phyloP scores from a whole-genome alignment of 2,329 filamentous ascomycete species.

The Pseudogymnoascus sp. region DNA sequence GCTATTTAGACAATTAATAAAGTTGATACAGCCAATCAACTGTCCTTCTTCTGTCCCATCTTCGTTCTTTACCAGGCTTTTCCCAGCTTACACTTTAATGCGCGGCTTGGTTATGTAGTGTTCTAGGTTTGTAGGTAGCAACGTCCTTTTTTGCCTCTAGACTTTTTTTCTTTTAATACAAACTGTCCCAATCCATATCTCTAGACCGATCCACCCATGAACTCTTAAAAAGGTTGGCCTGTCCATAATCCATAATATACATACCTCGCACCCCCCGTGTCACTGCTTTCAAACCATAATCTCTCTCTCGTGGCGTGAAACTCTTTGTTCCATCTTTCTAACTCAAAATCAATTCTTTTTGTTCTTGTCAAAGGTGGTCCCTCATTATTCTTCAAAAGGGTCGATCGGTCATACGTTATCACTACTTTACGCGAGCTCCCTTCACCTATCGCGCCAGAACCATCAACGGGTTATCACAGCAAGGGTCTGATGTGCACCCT shows the following conservation, averaged over 20 bases:
- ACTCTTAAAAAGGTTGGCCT: slow-evolving; percentile 2
- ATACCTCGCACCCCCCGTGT: neutral
- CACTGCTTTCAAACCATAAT: neutral
- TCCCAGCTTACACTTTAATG: neutral
- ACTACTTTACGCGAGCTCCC: neutral
- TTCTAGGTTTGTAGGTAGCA: neutral
- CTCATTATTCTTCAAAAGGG: neutral
- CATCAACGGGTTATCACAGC: neutral
- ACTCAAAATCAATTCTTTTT: neutral
- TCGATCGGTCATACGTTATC: neutral
- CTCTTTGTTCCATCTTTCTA: neutral
- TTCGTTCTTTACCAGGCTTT: neutral
- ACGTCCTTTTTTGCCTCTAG: slow-evolving; percentile 1
- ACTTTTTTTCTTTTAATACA: slow-evolving; percentile 4
- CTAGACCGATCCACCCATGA: neutral
- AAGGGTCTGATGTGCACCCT: neutral
- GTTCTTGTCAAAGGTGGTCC: neutral
- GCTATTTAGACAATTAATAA: slow-evolving; percentile 1
- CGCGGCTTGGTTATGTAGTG: neutral
- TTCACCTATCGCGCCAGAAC: neutral
- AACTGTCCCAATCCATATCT: neutral
- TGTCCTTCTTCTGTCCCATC: neutral
- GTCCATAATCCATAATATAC: slow-evolving; percentile 2
- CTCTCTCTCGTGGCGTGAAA: neutral
- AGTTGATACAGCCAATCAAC: neutral